Percentiles rank a stretch among this genome's conserved stretches.
Evolutionary conservation across 1,284 basidiomycete species (phyloP).

Genomic region (Malassezia arunalokei): DNA sequence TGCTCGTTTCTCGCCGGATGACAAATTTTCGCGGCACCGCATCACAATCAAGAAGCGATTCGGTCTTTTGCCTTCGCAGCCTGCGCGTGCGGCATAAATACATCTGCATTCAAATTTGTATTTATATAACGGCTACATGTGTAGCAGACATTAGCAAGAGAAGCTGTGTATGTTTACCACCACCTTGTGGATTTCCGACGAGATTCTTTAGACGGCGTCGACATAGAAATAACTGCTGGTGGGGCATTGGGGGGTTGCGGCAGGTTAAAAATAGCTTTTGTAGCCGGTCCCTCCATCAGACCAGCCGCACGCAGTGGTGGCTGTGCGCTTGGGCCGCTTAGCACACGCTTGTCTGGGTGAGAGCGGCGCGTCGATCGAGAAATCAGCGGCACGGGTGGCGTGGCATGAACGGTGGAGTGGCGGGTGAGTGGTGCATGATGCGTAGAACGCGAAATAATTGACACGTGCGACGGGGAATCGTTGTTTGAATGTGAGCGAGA

Average conservation of each 20-base stretch:
- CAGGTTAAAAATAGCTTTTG: neutral
- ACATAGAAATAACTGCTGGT: neutral
- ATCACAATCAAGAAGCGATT: slow-evolving; percentile 44
- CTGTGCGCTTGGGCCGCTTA: neutral
- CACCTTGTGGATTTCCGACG: neutral
- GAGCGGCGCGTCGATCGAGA: slow-evolving; percentile 1
- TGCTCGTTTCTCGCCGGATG: slow-evolving; percentile 44
- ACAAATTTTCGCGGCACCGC: slow-evolving; percentile 45
- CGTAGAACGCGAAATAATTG: neutral
- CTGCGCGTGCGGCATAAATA: neutral
- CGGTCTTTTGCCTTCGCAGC: slow-evolving; percentile 34
- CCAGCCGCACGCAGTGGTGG: neutral
- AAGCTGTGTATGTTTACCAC: neutral
- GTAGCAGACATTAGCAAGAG: neutral
- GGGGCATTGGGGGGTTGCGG: neutral
- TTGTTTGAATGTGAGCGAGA: neutral
- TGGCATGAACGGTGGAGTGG: neutral
- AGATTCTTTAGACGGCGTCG: neutral
- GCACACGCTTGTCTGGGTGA: slow-evolving; percentile 1
- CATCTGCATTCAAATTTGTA: neutral
- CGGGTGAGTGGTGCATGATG: neutral
- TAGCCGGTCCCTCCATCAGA: neutral
- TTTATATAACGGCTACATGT: neutral
- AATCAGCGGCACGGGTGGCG: neutral
- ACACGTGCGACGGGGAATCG: neutral